A percentile compares a stretch with the other conserved stretches of the same genome.
phyloP scores from a whole-genome alignment of 805 yeast genomes.

The Lachancea fermentati region DNA sequence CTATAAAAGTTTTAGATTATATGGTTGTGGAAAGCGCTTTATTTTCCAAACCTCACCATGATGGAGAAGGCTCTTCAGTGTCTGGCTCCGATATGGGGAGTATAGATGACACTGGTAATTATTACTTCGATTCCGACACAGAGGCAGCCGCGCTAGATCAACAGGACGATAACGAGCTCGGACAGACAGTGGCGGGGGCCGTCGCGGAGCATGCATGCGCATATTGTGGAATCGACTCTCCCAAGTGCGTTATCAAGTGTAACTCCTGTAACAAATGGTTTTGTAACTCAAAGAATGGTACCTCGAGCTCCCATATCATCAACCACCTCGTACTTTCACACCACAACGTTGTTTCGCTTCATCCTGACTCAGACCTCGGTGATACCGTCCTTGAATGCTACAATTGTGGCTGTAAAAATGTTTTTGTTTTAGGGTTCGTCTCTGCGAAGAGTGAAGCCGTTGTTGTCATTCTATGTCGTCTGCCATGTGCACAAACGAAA shows the following conservation, averaged over 20 bases:
- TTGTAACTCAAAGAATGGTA: constrained; percentile 64
- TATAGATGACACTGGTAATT: not conserved
- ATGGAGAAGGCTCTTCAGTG: not conserved
- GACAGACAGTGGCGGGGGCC: constrained; percentile 3
- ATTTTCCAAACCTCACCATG: not conserved
- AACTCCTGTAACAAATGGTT: constrained; percentile 79
- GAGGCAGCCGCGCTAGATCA: not conserved
- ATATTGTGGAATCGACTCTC: constrained; percentile 70
- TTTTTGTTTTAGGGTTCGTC: constrained; percentile 78
- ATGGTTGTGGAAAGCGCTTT: not conserved
- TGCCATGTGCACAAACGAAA: constrained; percentile 78
- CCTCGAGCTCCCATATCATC: constrained; percentile 72
- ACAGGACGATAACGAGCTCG: constrained; percentile 3
- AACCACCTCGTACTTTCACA: constrained; percentile 78
- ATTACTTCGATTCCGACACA: not conserved
- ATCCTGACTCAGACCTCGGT: constrained; percentile 79
- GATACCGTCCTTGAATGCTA: constrained; percentile 85
- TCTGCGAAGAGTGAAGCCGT: constrained; percentile 82
- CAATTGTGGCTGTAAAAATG: constrained; percentile 78
- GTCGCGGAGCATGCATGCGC: constrained; percentile 43
- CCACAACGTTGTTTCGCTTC: constrained; percentile 69
- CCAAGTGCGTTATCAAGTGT: constrained; percentile 69
- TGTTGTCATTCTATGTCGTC: constrained; percentile 78
- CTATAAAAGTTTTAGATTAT: too few relatives aligned
- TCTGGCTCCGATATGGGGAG: not conserved